phyloP scores from a whole-genome alignment of 2,329 filamentous ascomycete genomes.

The Hymenoscyphus fraxineus region DNA sequence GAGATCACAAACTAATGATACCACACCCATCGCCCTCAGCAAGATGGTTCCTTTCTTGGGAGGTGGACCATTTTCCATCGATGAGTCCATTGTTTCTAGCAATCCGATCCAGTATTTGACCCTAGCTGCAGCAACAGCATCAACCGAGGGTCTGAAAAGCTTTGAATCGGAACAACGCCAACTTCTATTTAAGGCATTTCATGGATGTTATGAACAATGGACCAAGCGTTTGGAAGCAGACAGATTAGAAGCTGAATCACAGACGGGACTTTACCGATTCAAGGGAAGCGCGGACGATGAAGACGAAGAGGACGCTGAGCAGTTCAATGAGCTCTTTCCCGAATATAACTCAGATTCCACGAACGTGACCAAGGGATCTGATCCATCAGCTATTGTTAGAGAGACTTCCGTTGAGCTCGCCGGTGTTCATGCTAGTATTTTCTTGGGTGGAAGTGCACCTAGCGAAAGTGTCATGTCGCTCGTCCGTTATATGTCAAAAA shows the following conservation, averaged over 20 bases:
- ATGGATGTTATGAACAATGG: slow-evolving; percentile 76
- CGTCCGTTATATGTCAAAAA: slow-evolving; percentile 29
- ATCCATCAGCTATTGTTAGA: slow-evolving; percentile 19
- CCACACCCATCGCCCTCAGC: slow-evolving; percentile 36
- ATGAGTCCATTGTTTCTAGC: slow-evolving; percentile 17
- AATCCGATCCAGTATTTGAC: slow-evolving; percentile 48
- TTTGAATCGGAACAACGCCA: slow-evolving; percentile 45
- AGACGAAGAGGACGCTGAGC: slow-evolving; percentile 68
- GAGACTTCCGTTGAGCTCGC: slow-evolving; percentile 53
- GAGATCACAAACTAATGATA: slow-evolving; percentile 11
- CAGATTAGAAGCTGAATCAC: slow-evolving; percentile 68
- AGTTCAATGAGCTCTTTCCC: slow-evolving; percentile 80
- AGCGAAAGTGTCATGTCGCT: slow-evolving; percentile 27
- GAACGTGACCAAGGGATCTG: slow-evolving; percentile 18
- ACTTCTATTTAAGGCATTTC: slow-evolving; percentile 62
- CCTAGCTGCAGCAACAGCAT: slow-evolving; percentile 43
- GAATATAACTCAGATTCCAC: slow-evolving; percentile 54
- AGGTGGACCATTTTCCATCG: slow-evolving; percentile 31
- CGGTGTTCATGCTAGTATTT: slow-evolving; percentile 50
- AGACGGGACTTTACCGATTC: slow-evolving; percentile 78
- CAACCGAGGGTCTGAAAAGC: slow-evolving; percentile 46
- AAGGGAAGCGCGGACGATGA: slow-evolving; percentile 72
- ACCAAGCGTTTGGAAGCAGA: slow-evolving; percentile 71
- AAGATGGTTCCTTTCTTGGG: slow-evolving; percentile 54
- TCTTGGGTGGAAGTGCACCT: slow-evolving; percentile 22